Percentiles rank a stretch among this genome's conserved stretches.
Evolutionary conservation across 169 alveolate species (phyloP).

Genomic region (Eimeria tenella): DNA sequence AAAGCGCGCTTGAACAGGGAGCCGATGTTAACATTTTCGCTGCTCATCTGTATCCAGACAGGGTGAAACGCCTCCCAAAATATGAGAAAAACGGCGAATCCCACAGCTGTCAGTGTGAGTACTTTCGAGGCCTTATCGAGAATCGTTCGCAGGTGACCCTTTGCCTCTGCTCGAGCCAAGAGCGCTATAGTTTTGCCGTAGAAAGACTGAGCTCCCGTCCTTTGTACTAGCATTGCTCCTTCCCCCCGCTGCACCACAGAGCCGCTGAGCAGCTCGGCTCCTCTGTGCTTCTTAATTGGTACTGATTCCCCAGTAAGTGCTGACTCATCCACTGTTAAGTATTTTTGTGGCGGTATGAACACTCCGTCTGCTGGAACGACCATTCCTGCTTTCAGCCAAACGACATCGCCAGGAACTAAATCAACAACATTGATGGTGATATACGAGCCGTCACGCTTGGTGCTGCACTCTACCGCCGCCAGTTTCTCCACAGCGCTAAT

Average conservation of each 20-base stretch:
- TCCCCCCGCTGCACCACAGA: slow-evolving; percentile 83
- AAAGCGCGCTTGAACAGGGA: slow-evolving; percentile 77
- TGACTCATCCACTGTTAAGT: slow-evolving; percentile 89
- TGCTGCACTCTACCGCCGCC: slow-evolving; percentile 82
- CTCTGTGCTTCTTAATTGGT: slow-evolving; percentile 85
- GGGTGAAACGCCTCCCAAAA: slow-evolving; percentile 78
- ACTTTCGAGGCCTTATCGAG: slow-evolving; percentile 66
- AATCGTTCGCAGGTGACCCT: slow-evolving; percentile 74
- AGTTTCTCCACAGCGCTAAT: slow-evolving; percentile 88
- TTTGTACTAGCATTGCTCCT: slow-evolving; percentile 81
- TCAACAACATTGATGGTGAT: slow-evolving; percentile 81
- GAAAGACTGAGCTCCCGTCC: slow-evolving; percentile 85
- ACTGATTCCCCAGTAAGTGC: slow-evolving; percentile 92
- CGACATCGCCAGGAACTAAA: slow-evolving; percentile 93
- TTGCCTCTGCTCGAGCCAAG: slow-evolving; percentile 81
- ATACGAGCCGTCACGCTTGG: slow-evolving; percentile 83
- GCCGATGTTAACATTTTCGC: slow-evolving; percentile 18
- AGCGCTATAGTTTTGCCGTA: slow-evolving; percentile 86
- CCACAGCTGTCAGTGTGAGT: slow-evolving; percentile 71
- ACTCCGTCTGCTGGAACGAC: slow-evolving; percentile 81
- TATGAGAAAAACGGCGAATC: slow-evolving; percentile 74
- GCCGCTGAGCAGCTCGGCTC: slow-evolving; percentile 83
- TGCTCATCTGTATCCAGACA: slow-evolving; percentile 59
- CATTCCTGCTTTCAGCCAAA: slow-evolving; percentile 90
- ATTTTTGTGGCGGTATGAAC: slow-evolving; percentile 85